These are phyloP conservation scores for Cystofilobasidium ferigula DNA, from an alignment of 768 basidiomycete species.

Conservation along the genomic window DNA sequence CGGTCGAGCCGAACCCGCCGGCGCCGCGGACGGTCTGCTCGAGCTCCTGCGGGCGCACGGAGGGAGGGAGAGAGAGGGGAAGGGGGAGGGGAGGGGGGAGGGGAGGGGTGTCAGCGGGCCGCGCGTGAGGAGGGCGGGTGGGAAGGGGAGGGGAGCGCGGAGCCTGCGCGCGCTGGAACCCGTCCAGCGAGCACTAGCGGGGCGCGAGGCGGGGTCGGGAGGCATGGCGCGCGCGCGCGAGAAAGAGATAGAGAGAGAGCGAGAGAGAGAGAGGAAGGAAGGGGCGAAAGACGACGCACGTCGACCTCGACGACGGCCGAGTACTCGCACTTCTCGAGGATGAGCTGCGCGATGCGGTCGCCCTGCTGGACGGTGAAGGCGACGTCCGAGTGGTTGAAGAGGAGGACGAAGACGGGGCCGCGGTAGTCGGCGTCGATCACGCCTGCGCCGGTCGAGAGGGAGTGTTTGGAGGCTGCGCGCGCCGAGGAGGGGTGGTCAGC, in stretches of 20 bases:
- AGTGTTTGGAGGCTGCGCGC: conserved; percentile 78
- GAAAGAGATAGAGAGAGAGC: background rate
- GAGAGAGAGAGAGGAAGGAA: conserved; percentile 7
- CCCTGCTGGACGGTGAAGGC: conserved; percentile 88
- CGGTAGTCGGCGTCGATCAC: conserved; percentile 96
- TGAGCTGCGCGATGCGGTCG: conserved; percentile 90
- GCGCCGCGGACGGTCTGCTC: conserved; percentile 73
- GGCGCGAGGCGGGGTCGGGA: no score
- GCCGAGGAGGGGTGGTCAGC: background rate
- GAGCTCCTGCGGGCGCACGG: conserved; percentile 49
- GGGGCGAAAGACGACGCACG: conserved; percentile 42
- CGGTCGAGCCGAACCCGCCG: conserved; percentile 90
- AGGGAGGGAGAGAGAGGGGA: conserved; percentile 1
- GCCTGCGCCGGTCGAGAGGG: conserved; percentile 95
- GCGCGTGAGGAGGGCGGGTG: background rate
- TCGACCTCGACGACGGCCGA: conserved; percentile 78
- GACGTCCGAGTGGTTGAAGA: conserved; percentile 82
- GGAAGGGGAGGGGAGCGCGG: background rate
- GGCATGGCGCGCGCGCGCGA: no score
- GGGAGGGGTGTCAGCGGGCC: background rate
- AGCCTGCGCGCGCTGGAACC: no score
- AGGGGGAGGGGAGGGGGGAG: background rate
- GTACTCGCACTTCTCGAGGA: conserved; percentile 78
- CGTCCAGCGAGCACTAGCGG: no score
- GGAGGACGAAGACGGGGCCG: conserved; percentile 74